Evolutionary conservation across 352 stramenopile genomes (phyloP).

Genomic region (Hyaloperonospora arabidopsidis): DNA sequence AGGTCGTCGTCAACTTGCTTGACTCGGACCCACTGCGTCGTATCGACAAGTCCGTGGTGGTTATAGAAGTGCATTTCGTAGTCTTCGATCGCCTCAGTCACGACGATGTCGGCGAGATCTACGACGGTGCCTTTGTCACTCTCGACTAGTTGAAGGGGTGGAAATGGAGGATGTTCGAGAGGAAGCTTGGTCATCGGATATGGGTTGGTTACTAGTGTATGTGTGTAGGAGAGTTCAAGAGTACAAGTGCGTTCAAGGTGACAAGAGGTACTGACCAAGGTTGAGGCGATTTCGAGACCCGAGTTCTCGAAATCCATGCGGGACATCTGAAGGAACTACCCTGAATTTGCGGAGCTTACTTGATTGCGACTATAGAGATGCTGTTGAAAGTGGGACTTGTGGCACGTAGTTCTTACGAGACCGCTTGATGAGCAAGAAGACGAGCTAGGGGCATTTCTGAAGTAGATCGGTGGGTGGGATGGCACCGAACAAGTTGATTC

Average conservation of each 20-base stretch:
- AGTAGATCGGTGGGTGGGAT: too few relatives aligned
- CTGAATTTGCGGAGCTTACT: background rate
- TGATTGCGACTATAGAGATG: conserved; percentile 13
- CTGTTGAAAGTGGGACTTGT: conserved; percentile 15
- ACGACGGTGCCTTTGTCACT: conserved; percentile 22
- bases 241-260: conserved; percentile 7
- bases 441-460: background rate
- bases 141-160: conserved; percentile 21
- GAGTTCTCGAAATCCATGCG: too few relatives aligned
- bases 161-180: conserved; percentile 27
- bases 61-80: conserved; percentile 25
- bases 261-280: too few relatives aligned
- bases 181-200: conserved; percentile 36
- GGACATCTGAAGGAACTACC: background rate
- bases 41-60: conserved; percentile 22
- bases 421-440: conserved; percentile 8
- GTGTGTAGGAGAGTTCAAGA: conserved; percentile 13
- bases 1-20: conserved; percentile 36
- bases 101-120: conserved; percentile 22
- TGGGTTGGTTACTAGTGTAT: too few relatives aligned
- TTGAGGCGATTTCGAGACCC: too few relatives aligned
- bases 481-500: too few relatives aligned
- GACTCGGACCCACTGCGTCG: conserved; percentile 23
- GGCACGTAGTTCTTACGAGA: background rate
- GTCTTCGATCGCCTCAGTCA: conserved; percentile 20